Base-by-base conservation (phyloP, 192 early-diverging fungal species). In the Rhizoclosmatium sp. region DNA sequence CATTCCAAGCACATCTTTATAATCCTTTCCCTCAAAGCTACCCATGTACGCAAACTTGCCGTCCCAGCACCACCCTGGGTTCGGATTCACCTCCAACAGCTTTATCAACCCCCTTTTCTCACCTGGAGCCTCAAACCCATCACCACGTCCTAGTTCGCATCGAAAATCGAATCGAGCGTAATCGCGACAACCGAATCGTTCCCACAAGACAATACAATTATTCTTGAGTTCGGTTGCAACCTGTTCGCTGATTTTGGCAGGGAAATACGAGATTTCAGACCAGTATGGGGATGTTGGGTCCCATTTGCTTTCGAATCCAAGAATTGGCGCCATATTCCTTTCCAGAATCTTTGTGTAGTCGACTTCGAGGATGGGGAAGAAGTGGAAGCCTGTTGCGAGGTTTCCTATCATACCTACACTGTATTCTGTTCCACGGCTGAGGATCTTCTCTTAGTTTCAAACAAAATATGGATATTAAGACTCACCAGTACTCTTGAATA, bases 1-100 rank as follows among this genome's bases (percentile, higher is more conserved):
- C 83, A 86, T 82, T 12, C 78, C 77, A 31, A 89, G n/a, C 5
- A 89, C 67, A 49, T 89, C 86, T 51, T 61, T 44, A 59, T 89
- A 89, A 5, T 80, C 75, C 45, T 75, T 44, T 5, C 81, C 82
- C 48, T 83, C 88, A 40, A 87, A 74, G 44, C 78, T 85, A 62
- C 82, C 88, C 88, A 89, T 89, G 69, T 89, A 85, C 2, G 86
- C 86, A 42, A 89, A 78, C 68, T 89, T 89, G 4, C 88, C 88
- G 54, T 89, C 88, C 88, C 88, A 89, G 75, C 88, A 89, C 88
- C 88, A 89, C 19, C 88, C 88, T 4, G 88, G 88, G 65, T 89
- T 89, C 3, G 88, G 88, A 71, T 89, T 89, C 10, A 89, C 86
- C 59, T 89, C 88, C 9, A 89, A 71, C 23, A 89, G 74, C 82